Percentiles rank a stretch among this genome's conserved stretches.
phyloP scores from a whole-genome alignment of 2,329 filamentous ascomycete species.

The Zymoseptoria crescenta region DNA sequence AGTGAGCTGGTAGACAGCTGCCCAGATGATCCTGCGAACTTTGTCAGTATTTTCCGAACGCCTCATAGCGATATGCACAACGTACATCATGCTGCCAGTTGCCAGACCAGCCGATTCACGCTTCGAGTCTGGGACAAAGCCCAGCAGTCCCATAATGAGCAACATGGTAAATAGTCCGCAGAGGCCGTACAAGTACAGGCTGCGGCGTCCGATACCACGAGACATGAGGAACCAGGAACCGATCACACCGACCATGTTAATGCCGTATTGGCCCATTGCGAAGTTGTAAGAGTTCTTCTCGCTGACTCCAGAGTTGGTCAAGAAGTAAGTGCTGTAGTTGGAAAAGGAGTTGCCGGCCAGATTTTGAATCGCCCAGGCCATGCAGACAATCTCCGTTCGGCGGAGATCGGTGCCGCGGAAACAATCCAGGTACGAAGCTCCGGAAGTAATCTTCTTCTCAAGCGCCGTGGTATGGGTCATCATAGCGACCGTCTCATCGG shows the following conservation, averaged over 20 bases:
- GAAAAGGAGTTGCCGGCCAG: conserved; percentile 41
- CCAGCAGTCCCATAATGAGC: conserved; percentile 75
- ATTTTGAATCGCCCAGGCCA: conserved; percentile 45
- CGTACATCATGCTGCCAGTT: conserved; percentile 69
- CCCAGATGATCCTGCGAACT: conserved; percentile 52
- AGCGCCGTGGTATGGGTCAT: conserved; percentile 83
- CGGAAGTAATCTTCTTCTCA: conserved; percentile 66
- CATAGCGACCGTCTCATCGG: conserved; percentile 81
- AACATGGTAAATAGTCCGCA: conserved; percentile 68
- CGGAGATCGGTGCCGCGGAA: conserved; percentile 72
- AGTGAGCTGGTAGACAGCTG: conserved; percentile 74
- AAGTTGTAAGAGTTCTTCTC: conserved; percentile 39
- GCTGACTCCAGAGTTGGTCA: conserved; percentile 40
- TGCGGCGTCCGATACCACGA: conserved; percentile 63
- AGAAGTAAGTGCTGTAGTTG: conserved; percentile 44
- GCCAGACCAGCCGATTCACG: conserved; percentile 58
- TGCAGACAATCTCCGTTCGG: conserved; percentile 64
- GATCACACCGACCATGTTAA: conserved; percentile 72
- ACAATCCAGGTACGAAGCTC: conserved; percentile 71
- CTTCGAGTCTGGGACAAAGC: conserved; percentile 58
- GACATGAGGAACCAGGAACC: conserved; percentile 77
- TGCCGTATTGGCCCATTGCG: conserved; percentile 49
- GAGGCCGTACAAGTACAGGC: conserved; percentile 69
- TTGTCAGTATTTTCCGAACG: background rate
- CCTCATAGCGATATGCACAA: background rate